phyloP scores from a whole-genome alignment of 345 rosid genomes.

The Gossypioides kirkii region DNA sequence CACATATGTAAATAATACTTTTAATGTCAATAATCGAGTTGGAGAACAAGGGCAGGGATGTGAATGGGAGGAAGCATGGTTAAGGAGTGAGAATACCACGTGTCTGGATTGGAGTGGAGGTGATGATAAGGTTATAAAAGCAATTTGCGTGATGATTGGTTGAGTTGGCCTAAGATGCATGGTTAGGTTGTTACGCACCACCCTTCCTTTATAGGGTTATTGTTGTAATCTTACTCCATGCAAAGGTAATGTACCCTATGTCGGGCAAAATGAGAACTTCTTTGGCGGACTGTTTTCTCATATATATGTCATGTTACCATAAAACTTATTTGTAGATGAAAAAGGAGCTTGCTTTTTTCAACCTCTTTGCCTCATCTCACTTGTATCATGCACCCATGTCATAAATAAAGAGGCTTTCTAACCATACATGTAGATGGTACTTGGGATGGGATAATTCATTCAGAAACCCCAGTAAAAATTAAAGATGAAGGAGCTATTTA shows the following conservation, averaged over 20 bases:
- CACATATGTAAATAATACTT: neutral
- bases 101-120: constrained; percentile 6
- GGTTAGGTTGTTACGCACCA: constrained; percentile 19
- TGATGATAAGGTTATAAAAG: constrained; percentile 16
- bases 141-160: constrained; percentile 1
- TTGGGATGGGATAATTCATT: neutral
- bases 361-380: neutral
- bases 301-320: constrained; percentile 13
- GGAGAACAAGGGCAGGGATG: neutral
- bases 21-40: neutral
- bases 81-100: constrained; percentile 6
- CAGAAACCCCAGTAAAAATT: neutral
- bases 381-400: neutral
- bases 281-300: constrained; percentile 9
- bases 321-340: neutral
- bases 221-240: constrained; percentile 15
- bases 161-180: constrained; percentile 17
- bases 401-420: neutral
- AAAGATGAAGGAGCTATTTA: too few species aligned
- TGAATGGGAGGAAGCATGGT: constrained; percentile 2
- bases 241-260: constrained; percentile 22
- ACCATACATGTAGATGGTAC: too few species aligned
- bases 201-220: constrained; percentile 10
- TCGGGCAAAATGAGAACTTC: constrained; percentile 40
- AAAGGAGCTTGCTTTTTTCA: constrained; percentile 8